These are phyloP conservation scores for Gypsophila paniculata DNA, from an alignment of 179 eudicot genomes.

Conservation along the genomic window DNA sequence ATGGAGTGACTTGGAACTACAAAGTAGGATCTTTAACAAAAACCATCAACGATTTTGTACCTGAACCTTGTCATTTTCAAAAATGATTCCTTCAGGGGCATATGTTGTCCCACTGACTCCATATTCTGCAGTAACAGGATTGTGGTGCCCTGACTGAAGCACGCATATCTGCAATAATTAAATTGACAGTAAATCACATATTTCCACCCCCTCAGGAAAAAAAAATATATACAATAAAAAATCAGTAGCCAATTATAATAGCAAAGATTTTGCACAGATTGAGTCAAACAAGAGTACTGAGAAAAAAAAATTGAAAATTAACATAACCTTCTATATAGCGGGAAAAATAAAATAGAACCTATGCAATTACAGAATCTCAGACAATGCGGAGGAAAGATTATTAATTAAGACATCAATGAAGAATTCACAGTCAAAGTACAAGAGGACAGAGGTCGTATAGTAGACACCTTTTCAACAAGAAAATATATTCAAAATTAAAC, in stretches of 20 bases:
- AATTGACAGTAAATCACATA: not conserved
- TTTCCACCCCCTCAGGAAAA: not conserved
- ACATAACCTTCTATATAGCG: not conserved
- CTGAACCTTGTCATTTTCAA: slow-evolving; percentile 53
- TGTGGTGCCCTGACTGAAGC: slow-evolving; percentile 57
- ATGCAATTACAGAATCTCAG: not conserved
- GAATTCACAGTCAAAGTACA: not conserved
- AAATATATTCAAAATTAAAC: not conserved
- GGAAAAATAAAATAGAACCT: not conserved
- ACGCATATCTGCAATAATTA: slow-evolving; percentile 64
- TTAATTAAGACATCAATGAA: too few species aligned
- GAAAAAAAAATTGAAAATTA: not conserved
- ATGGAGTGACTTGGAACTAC: not conserved
- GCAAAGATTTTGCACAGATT: not conserved
- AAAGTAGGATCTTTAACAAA: slow-evolving; percentile 5
- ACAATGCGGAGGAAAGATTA: not conserved
- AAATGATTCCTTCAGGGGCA: slow-evolving; percentile 89
- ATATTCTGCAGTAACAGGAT: slow-evolving; percentile 60
- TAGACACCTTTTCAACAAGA: not conserved
- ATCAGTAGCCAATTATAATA: not conserved
- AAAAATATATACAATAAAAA: not conserved
- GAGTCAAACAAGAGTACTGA: not conserved
- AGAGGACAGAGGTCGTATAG: not conserved
- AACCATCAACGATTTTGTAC: slow-evolving; percentile 31
- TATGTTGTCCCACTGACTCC: slow-evolving; percentile 83